Percentiles rank a stretch among this genome's conserved stretches.
Conservation (phyloP, 805 yeast genomes). For the Yarrowia yakushimensis region DNA sequence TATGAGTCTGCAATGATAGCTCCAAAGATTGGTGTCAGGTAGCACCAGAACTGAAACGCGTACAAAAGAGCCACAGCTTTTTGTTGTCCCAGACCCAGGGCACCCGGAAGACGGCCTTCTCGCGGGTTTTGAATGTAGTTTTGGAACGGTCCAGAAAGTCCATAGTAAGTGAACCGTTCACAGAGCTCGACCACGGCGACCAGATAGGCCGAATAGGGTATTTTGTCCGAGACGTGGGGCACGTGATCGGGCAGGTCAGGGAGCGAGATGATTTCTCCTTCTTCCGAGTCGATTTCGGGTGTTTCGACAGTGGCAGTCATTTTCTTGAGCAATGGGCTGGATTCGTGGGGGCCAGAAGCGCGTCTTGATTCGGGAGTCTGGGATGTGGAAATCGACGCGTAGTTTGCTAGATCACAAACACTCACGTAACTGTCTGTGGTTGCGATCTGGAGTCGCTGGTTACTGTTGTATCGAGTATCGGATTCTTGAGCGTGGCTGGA, state of each 20-base stretch:
- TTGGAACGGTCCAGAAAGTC: conserved; percentile 70
- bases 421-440: not conserved
- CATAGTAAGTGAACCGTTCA: conserved; percentile 79
- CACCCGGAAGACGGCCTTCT: conserved; percentile 43
- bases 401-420: not conserved
- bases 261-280: not conserved
- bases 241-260: not conserved
- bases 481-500: not conserved
- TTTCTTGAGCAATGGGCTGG: not conserved
- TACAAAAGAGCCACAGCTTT: conserved; percentile 71
- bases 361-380: too few species aligned
- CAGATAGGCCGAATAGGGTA: conserved; percentile 55
- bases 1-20: conserved; percentile 72
- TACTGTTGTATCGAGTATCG: not conserved
- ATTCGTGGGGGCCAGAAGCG: not conserved
- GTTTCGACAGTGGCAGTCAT: not conserved
- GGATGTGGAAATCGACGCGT: too few species aligned
- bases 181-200: conserved; percentile 72
- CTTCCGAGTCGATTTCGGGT: not conserved
- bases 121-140: conserved; percentile 60
- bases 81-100: conserved; percentile 55
- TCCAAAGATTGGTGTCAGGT: conserved; percentile 72
- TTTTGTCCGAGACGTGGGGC: conserved; percentile 47
- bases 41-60: conserved; percentile 77
- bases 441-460: not conserved